These are phyloP conservation scores for Taphrina flavorubra DNA, from an alignment of 1,139 yeast species.

Conservation along the genomic window DNA sequence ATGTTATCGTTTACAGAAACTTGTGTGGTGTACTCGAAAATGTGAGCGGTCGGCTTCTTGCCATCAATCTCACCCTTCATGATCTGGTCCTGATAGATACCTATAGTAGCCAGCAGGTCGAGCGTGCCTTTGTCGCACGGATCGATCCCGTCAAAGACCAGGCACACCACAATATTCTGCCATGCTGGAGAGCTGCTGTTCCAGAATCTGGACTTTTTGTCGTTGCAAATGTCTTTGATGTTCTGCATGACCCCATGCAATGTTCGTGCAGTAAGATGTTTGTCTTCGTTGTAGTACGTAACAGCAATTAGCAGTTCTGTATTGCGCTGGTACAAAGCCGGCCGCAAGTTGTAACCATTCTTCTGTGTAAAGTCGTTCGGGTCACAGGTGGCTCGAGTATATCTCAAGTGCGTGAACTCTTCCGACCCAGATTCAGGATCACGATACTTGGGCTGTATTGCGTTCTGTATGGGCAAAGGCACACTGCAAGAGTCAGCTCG, in stretches of 20 bases:
- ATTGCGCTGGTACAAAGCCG: constrained; percentile 72
- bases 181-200: constrained; percentile 87
- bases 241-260: constrained; percentile 92
- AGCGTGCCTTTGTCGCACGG: constrained; percentile 79
- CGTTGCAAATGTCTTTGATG: constrained; percentile 76
- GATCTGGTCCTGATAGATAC: constrained; percentile 92
- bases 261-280: constrained; percentile 83
- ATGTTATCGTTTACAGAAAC: constrained; percentile 62
- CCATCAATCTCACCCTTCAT: constrained; percentile 89
- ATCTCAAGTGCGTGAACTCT: constrained; percentile 77
- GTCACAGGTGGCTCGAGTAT: constrained; percentile 82
- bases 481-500: constrained; percentile 51
- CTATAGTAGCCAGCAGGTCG: constrained; percentile 86
- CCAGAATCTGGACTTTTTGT: constrained; percentile 62
- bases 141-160: constrained; percentile 93
- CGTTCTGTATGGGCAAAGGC: constrained; percentile 67
- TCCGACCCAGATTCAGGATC: constrained; percentile 68
- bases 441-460: constrained; percentile 60
- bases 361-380: constrained; percentile 72
- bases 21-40: constrained; percentile 68
- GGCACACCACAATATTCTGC: constrained; percentile 89
- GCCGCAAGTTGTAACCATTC: constrained; percentile 80
- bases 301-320: constrained; percentile 88
- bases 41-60: constrained; percentile 84
- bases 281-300: constrained; percentile 95